A percentile compares a stretch with the other conserved stretches of the same genome.
Conservation (phyloP, 345 rosid genomes). For the Ricinus communis region DNA sequence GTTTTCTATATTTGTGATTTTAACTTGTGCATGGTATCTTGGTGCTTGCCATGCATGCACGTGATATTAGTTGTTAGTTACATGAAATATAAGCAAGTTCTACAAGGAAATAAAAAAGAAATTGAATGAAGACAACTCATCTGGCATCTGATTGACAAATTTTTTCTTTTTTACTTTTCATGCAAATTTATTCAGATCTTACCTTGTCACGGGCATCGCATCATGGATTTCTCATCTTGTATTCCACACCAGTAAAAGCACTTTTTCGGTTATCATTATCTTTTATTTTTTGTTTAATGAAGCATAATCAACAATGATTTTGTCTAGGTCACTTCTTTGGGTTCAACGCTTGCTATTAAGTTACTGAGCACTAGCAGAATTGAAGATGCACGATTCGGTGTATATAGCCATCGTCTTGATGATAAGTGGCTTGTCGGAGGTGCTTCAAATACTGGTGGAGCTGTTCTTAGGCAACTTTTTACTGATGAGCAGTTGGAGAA, state of each 20-base stretch:
- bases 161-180: background rate
- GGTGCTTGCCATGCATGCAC: conserved; percentile 1
- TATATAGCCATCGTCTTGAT: conserved; percentile 91
- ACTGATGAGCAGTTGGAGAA: conserved; percentile 65
- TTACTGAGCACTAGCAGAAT: conserved; percentile 73
- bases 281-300: background rate
- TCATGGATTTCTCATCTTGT: no score
- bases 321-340: conserved; percentile 85
- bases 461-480: conserved; percentile 75
- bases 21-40: background rate
- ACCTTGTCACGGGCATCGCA: no score
- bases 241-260: no score
- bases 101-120: background rate
- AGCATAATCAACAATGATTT: background rate
- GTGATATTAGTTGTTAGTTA: background rate
- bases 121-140: background rate
- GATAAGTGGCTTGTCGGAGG: conserved; percentile 98
- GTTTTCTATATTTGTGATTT: background rate
- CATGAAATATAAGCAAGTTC: background rate
- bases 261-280: no score
- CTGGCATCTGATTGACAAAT: no score
- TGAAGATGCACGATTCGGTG: conserved; percentile 91
- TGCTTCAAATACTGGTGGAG: conserved; percentile 98
- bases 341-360: conserved; percentile 90
- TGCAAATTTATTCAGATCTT: no score